Conservation (phyloP, 176 grass and related monocot genomes). For the Triticum turgidum region DNA sequence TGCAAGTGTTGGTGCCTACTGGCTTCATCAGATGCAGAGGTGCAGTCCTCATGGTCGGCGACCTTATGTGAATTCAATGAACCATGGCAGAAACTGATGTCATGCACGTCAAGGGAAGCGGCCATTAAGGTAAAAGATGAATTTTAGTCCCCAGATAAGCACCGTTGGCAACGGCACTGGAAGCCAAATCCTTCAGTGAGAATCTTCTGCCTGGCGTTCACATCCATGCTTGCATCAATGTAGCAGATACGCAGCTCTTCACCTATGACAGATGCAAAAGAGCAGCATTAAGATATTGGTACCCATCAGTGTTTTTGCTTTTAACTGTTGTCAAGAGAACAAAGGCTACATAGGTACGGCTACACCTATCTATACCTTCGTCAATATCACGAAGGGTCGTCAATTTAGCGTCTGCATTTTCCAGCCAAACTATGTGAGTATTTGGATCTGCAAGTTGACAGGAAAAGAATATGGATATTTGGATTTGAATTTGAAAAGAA, state of each 20-base stretch:
- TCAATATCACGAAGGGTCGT: conserved; percentile 69
- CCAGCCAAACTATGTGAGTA: conserved; percentile 80
- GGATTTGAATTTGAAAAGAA: conserved; percentile 38
- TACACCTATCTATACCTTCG: conserved; percentile 45
- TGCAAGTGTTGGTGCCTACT: not conserved
- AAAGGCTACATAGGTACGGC: not conserved
- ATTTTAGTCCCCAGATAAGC: conserved; percentile 63
- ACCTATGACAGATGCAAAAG: conserved; percentile 40
- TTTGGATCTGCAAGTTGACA: conserved; percentile 70
- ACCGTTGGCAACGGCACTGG: conserved; percentile 57
- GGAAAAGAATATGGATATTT: conserved; percentile 30
- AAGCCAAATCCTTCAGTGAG: conserved; percentile 85
- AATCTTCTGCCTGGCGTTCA: conserved; percentile 71
- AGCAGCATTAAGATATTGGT: not conserved
- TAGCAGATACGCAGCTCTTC: conserved; percentile 93
- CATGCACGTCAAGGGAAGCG: not conserved
- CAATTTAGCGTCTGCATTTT: conserved; percentile 62
- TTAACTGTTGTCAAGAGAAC: not conserved
- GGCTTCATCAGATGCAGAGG: not conserved
- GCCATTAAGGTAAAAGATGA: not conserved
- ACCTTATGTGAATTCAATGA: conserved; percentile 7
- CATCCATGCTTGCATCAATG: conserved; percentile 83
- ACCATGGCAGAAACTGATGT: not conserved
- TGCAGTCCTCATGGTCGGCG: not conserved
- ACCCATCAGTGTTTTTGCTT: not conserved